phyloP scores from a whole-genome alignment of 768 basidiomycete species.

The Lactarius pseudohatsudake region DNA sequence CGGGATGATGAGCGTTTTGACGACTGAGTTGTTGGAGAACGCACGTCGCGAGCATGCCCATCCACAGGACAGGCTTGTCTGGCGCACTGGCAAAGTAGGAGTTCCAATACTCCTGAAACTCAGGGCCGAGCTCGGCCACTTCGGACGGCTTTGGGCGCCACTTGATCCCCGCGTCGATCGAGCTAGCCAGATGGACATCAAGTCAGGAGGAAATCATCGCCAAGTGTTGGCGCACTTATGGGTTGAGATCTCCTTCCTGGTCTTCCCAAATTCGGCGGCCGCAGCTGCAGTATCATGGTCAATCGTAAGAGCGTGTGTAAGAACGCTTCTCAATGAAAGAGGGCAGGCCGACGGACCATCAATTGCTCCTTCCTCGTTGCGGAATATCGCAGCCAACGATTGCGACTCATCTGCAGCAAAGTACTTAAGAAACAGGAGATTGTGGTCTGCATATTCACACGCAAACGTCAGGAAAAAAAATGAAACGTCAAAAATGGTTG shows the following conservation, averaged over 20 bases:
- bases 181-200: neutral
- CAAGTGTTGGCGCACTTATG: conserved; percentile 41
- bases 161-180: conserved; percentile 54
- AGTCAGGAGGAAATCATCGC: too few species aligned
- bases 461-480: neutral
- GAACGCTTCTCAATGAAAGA: neutral
- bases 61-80: conserved; percentile 55
- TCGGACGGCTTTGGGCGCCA: conserved; percentile 53
- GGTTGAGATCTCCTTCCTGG: conserved; percentile 50
- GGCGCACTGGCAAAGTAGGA: conserved; percentile 48
- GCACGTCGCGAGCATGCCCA: conserved; percentile 46
- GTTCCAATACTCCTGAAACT: conserved; percentile 50
- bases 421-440: conserved; percentile 24
- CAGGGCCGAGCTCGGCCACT: conserved; percentile 48
- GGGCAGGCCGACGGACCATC: conserved; percentile 15
- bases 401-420: conserved; percentile 22
- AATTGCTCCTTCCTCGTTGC: conserved; percentile 23
- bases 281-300: conserved; percentile 32
- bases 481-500: too few species aligned
- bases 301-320: too few species aligned
- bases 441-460: conserved; percentile 20
- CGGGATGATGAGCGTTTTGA: neutral
- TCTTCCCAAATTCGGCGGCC: conserved; percentile 37
- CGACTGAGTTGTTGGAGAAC: conserved; percentile 19
- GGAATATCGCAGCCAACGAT: conserved; percentile 28